These are phyloP conservation scores for Serendipita vermifera DNA, from an alignment of 768 basidiomycete genomes.

Conservation along the genomic window DNA sequence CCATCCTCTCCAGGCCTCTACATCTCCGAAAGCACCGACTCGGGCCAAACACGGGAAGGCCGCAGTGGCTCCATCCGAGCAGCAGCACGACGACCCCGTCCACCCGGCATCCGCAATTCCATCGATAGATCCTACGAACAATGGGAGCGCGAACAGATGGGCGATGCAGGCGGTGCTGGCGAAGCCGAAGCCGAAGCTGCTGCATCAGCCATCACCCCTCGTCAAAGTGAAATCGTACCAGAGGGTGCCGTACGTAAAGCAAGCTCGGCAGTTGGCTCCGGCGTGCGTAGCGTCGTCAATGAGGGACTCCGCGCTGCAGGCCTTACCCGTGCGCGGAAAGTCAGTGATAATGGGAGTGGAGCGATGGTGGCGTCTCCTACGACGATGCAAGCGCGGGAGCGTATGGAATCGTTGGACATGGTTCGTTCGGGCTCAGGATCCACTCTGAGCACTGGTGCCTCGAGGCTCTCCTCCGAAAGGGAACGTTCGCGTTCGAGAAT, in stretches of 20 bases:
- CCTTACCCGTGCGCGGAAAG: not conserved
- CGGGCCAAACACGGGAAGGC: no score
- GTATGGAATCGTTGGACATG: no score
- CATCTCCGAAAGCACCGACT: not conserved
- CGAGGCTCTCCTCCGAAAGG: not conserved
- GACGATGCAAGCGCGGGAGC: no score
- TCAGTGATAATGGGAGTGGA: no score
- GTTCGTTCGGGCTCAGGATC: no score
- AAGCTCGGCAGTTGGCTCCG: no score
- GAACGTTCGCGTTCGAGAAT: slow-evolving; percentile 1
- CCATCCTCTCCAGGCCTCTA: not conserved
- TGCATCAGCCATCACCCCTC: no score
- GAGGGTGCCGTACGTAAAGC: no score
- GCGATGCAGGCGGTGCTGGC: not conserved
- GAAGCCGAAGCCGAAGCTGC: not conserved
- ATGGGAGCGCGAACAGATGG: not conserved
- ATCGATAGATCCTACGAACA: not conserved
- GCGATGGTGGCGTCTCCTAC: no score
- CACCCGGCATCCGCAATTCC: not conserved
- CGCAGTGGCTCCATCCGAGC: no score
- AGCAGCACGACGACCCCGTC: not conserved
- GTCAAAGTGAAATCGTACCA: no score
- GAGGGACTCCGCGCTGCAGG: not conserved
- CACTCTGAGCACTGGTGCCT: not conserved
- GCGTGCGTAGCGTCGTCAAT: not conserved